Percentiles rank a stretch among this genome's conserved stretches.
phyloP scores from a whole-genome alignment of 2,329 filamentous ascomycete species.

The Aspergillus amoenus region DNA sequence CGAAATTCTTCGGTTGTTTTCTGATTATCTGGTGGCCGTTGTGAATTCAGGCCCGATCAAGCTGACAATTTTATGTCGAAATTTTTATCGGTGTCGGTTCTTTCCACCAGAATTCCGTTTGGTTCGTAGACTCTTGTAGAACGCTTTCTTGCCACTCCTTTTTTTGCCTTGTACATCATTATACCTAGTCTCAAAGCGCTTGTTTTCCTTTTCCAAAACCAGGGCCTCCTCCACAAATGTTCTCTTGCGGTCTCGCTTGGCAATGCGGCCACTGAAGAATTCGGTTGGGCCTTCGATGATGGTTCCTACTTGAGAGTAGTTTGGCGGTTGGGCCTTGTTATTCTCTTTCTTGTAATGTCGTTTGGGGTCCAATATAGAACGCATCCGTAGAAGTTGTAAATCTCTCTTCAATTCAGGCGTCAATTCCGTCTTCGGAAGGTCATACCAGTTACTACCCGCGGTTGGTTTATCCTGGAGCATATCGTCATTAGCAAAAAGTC shows the following conservation, averaged over 20 bases:
- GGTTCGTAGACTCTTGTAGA: constrained; percentile 77
- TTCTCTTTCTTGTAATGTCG: constrained; percentile 86
- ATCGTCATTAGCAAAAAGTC: constrained; percentile 11
- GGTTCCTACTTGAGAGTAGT: constrained; percentile 85
- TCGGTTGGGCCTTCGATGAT: constrained; percentile 87
- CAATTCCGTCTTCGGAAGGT: constrained; percentile 78
- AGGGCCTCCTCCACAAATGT: constrained; percentile 86
- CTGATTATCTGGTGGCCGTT: background rate
- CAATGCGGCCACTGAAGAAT: constrained; percentile 75
- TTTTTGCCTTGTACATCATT: constrained; percentile 78
- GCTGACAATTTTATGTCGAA: background rate
- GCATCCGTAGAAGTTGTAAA: constrained; percentile 84
- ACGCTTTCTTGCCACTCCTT: constrained; percentile 81
- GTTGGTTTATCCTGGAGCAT: constrained; percentile 56
- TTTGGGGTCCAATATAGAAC: constrained; percentile 84
- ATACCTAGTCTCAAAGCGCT: constrained; percentile 85
- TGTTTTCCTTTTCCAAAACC: constrained; percentile 61
- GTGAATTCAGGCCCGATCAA: background rate
- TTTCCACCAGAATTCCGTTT: constrained; percentile 44
- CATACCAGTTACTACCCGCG: constrained; percentile 81
- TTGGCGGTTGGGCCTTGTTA: constrained; percentile 68
- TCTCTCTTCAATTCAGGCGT: constrained; percentile 86
- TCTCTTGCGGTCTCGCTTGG: constrained; percentile 82
- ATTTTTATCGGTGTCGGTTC: constrained; percentile 12
- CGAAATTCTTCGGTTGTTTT: background rate